Evolutionary conservation across 1,284 basidiomycete genomes (phyloP).

Genomic region (Trametes sp.): DNA sequence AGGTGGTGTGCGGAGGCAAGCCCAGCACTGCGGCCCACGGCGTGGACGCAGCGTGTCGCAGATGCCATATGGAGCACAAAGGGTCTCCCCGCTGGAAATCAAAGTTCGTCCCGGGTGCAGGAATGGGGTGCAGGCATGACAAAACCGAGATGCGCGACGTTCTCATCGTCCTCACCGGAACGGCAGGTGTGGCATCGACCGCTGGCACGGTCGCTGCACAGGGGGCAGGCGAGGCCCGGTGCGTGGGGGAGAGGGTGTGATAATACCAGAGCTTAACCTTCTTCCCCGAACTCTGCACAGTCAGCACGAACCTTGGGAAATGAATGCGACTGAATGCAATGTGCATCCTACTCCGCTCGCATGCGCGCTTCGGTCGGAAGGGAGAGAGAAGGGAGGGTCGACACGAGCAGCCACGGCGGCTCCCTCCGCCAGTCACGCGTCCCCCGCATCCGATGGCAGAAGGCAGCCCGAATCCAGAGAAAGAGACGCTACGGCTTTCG

Average conservation of each 20-base stretch:
- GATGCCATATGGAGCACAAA: constrained; percentile 63
- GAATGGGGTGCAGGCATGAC: constrained; percentile 40
- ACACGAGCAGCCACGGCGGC: constrained; percentile 12
- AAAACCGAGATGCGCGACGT: constrained; percentile 33
- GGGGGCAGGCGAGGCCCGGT: constrained; percentile 41
- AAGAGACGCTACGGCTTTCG: constrained; percentile 31
- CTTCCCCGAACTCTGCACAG: constrained; percentile 22
- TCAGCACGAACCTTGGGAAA: constrained; percentile 36
- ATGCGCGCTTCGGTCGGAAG: constrained; percentile 20
- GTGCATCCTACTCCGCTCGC: constrained; percentile 16
- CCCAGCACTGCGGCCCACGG: constrained; percentile 68
- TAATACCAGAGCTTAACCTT: constrained; percentile 40
- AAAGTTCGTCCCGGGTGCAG: constrained; percentile 36
- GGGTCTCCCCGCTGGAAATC: constrained; percentile 43
- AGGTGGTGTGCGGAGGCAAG: constrained; percentile 64
- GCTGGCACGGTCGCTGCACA: constrained; percentile 36
- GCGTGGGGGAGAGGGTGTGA: constrained; percentile 32
- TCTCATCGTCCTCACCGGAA: constrained; percentile 30
- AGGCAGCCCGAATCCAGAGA: constrained; percentile 21
- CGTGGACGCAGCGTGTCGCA: constrained; percentile 69
- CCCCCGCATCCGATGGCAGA: constrained; percentile 25
- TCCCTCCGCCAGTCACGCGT: constrained; percentile 27
- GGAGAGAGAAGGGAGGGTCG: constrained; percentile 5
- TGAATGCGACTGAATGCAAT: constrained; percentile 26
- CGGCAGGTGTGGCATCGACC: constrained; percentile 40